Base-by-base conservation (phyloP, 2,329 filamentous ascomycete genomes). In the Penicillium frequentans region DNA sequence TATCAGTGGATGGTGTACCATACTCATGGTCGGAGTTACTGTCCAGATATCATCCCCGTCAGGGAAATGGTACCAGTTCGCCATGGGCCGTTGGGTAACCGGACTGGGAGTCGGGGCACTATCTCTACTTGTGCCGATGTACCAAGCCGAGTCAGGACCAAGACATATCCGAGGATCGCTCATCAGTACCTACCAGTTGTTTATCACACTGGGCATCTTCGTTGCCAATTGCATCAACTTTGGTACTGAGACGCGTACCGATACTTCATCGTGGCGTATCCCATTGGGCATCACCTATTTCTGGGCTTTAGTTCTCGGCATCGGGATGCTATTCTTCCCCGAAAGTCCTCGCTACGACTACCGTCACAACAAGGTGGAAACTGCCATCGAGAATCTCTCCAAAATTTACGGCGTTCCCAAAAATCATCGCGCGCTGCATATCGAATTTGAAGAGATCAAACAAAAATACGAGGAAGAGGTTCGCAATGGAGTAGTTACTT, bases 321-420 rank as follows among this genome's bases (percentile, higher is more conserved):
- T 74, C 19, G 83, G 83, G 7, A 84, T 86, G 56, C 59, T 79
- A 7, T 77, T 84, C 63, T 79, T 86, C 60, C 79, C 79, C 0
- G 84, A 86, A 62, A 82, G 79, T 11, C 84, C 84, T 5, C 80
- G 84, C 2, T 85, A 80, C 74, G 82, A 83, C 43, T 86, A 84
- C 68, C 79, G 84, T n/a, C 69, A 80, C 37, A 82, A 81, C 35
- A 79, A 79, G n/a, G 73, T 77, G 21, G 81, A 84, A 2, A 70
- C 72, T 43, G 83, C 84, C 2, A 75, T 79, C 35, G 67, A 66
- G 9, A 84, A 82, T 1, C 78, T 86, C 37, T 73, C 82, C 0
- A 78, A 79, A 42, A 79, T 82, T 14, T 85, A 85, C 56, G 82
- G 83, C 2, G 73, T 84, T 2, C 72, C 80, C 1, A 73, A 77